phyloP scores from a whole-genome alignment of 495 filamentous ascomycete species.

The Hypoxylon lenormandii region DNA sequence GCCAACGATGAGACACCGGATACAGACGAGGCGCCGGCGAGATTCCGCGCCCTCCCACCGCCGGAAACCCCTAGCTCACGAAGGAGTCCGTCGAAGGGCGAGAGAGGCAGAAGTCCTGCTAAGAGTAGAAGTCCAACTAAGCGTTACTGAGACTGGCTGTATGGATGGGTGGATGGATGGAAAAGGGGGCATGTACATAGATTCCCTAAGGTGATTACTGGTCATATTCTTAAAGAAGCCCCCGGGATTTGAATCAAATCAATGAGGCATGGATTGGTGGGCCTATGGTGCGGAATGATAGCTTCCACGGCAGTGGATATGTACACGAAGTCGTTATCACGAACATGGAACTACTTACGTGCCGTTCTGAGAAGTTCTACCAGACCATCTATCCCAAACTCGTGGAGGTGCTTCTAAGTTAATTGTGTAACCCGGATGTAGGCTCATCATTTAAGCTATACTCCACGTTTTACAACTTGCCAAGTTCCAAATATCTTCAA shows the following conservation, averaged over 20 bases:
- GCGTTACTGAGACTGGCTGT: slow-evolving; percentile 46
- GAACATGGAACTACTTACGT: neutral
- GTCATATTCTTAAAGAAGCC: neutral
- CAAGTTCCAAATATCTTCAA: too few relatives aligned
- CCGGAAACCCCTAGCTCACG: slow-evolving; percentile 55
- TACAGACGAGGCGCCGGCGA: slow-evolving; percentile 55
- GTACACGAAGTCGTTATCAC: neutral
- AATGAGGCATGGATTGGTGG: neutral
- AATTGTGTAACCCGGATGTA: too few relatives aligned
- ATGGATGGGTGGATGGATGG: neutral
- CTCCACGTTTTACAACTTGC: too few relatives aligned
- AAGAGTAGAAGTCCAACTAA: slow-evolving; percentile 58
- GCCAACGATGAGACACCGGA: slow-evolving; percentile 57
- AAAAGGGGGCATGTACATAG: slow-evolving; percentile 16
- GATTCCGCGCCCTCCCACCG: slow-evolving; percentile 52
- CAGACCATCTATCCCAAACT: too few relatives aligned
- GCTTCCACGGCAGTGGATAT: neutral
- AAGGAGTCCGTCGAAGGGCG: slow-evolving; percentile 60
- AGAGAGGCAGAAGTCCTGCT: slow-evolving; percentile 57
- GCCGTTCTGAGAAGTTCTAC: too few relatives aligned
- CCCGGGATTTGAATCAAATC: neutral
- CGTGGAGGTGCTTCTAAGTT: too few relatives aligned
- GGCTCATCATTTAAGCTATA: too few relatives aligned
- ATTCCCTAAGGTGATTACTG: neutral
- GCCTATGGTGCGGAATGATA: neutral